Conservation (phyloP, 2,329 filamentous ascomycete species). For the Penicillium sp. region DNA sequence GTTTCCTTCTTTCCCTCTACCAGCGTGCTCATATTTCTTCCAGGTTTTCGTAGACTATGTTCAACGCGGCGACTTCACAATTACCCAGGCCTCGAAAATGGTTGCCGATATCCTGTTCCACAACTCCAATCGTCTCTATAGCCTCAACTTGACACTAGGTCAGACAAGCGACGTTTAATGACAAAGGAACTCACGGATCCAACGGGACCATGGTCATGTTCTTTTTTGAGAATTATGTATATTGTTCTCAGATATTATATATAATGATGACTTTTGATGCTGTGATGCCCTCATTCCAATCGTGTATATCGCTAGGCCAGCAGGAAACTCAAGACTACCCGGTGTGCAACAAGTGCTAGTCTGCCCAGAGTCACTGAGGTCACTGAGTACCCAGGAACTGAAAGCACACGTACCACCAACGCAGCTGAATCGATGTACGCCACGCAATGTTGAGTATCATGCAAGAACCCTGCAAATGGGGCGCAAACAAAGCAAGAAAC, state of each 20-base stretch:
- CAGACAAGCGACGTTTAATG: constrained; percentile 11
- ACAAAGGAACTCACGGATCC: too few species aligned
- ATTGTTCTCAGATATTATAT: not conserved
- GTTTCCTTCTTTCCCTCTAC: not conserved
- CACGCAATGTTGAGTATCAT: not conserved
- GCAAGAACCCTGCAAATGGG: not conserved
- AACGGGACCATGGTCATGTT: not conserved
- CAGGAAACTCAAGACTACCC: not conserved
- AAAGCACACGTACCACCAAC: not conserved
- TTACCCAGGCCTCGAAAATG: constrained; percentile 63
- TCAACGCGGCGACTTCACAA: constrained; percentile 61
- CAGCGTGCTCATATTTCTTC: not conserved
- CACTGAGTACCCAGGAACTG: not conserved
- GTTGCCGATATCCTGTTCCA: constrained; percentile 71
- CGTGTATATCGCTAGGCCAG: not conserved
- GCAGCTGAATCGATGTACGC: not conserved
- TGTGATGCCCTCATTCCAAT: not conserved
- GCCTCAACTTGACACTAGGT: constrained; percentile 50
- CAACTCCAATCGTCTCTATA: constrained; percentile 76
- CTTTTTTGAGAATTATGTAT: not conserved
- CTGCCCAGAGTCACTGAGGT: not conserved
- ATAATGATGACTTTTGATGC: not conserved
- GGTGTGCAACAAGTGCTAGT: not conserved
- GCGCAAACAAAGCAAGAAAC: not conserved
- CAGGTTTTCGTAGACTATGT: constrained; percentile 69